Base-by-base conservation (phyloP, 805 yeast species). In the Sugiyamaella chiloensis region DNA sequence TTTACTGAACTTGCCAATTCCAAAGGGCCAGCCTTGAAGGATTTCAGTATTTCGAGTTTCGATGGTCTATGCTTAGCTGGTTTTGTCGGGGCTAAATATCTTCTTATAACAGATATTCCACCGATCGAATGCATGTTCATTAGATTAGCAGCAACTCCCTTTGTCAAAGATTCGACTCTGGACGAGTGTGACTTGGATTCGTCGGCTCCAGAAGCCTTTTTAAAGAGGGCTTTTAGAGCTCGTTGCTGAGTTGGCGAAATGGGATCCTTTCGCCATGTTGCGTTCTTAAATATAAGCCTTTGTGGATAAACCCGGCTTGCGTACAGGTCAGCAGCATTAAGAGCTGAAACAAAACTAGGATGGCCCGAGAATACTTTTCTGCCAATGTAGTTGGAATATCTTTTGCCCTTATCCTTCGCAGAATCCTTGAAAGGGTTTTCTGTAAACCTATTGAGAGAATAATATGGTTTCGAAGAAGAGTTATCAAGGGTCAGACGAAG, bases 241-340 rank as follows among this genome's bases (percentile, higher is more conserved):
- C 31, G 30, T 19, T 20, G 24, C n/a, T 40, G 42, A 4, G 42
- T 17, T 9, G 31, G 16, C 6, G 42, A 24, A 6, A 17, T 24
- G n/a, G 44, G 39, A 12, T 14, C 36, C 11, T 21, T 17, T 16
- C 56, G 24, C 56, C 56, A 53, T 4, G 37, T 8, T 8, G 52
- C 53, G 26, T 40, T 34, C n/a, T 42, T 31, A 17, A 24, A 23
- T 7, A 47, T 43, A 14, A 40, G 20, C 14, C 27, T 19, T 9
- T 20, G 24, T 6, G 39, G 43, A 21, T 29, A 53, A 21, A 21
- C 16, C 30, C 24, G 9, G 5, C 24, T 24, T 4, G 50, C 56
- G 16, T 11, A 40, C 9, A 11, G 5, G 26, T 48, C 55, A 4
- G 56, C 55, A 6, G 53, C 53, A 42, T 48, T 46, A 5, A 53